phyloP scores from a whole-genome alignment of 495 filamentous ascomycete genomes.

The Penicillium diatomitis region DNA sequence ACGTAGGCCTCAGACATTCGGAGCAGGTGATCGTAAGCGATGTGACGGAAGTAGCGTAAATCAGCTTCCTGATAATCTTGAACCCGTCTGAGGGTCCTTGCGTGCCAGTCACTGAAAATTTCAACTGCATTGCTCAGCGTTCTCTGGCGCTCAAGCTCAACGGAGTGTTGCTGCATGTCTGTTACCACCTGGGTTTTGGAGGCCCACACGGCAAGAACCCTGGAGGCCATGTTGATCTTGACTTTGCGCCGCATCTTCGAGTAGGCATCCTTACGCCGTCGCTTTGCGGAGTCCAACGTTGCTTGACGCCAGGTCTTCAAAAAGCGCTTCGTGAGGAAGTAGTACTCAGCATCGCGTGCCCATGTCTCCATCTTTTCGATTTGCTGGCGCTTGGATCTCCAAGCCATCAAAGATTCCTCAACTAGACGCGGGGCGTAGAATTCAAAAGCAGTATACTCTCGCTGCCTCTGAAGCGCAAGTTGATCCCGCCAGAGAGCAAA shows the following conservation, averaged over 20 bases:
- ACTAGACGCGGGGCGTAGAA: conserved; percentile 44
- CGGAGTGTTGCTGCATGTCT: conserved; percentile 38
- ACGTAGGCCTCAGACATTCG: conserved; percentile 37
- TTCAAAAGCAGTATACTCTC: conserved; percentile 42
- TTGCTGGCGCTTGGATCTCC: conserved; percentile 37
- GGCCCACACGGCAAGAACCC: conserved; percentile 38
- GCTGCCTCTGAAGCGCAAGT: conserved; percentile 32
- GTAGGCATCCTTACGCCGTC: conserved; percentile 53
- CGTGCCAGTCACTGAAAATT: conserved; percentile 37
- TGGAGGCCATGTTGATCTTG: conserved; percentile 49
- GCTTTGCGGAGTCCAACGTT: conserved; percentile 39
- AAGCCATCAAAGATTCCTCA: conserved; percentile 39
- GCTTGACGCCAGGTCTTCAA: conserved; percentile 49
- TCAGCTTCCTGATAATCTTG: conserved; percentile 35
- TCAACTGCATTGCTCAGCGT: conserved; percentile 27
- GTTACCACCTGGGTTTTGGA: conserved; percentile 27
- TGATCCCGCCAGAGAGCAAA: conserved; percentile 37
- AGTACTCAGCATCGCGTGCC: conserved; percentile 50
- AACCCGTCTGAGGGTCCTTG: conserved; percentile 24
- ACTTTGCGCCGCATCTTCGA: conserved; percentile 43
- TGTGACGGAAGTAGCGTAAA: conserved; percentile 29
- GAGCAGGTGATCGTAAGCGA: conserved; percentile 37
- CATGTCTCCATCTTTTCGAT: conserved; percentile 41
- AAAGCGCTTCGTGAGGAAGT: conserved; percentile 45
- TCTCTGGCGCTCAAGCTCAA: conserved; percentile 29